phyloP scores from a whole-genome alignment of 805 yeast species.

The Pichia manshurica region DNA sequence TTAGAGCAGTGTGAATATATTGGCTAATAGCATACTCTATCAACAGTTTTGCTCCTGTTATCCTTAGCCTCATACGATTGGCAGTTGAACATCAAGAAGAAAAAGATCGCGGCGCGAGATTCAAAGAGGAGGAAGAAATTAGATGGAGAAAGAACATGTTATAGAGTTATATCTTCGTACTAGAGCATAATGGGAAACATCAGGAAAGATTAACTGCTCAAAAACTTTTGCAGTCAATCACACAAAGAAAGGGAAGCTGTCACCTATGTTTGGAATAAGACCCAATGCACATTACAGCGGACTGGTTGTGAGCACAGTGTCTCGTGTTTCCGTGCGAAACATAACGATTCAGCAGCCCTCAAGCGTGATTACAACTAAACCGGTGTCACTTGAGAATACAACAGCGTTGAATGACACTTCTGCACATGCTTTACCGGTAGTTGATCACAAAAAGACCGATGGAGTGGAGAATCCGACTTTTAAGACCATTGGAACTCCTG shows the following conservation, averaged over 20 bases:
- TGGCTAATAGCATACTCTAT: too few relatives aligned
- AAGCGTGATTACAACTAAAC: slow-evolving; percentile 7
- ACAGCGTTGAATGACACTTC: background rate
- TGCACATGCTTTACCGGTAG: background rate
- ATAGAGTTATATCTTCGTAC: too few relatives aligned
- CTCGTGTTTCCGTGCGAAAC: slow-evolving; percentile 4
- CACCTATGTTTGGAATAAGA: background rate
- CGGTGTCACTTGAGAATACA: slow-evolving; percentile 12
- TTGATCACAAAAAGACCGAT: background rate
- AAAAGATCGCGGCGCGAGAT: background rate
- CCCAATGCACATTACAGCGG: too few relatives aligned
- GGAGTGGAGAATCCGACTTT: slow-evolving; percentile 26
- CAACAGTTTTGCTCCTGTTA: too few relatives aligned
- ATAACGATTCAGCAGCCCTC: slow-evolving; percentile 20
- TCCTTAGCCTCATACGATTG: too few relatives aligned
- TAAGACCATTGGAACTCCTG: slow-evolving; percentile 43
- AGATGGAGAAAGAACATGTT: background rate
- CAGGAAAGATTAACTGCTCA: too few relatives aligned
- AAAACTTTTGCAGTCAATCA: too few relatives aligned
- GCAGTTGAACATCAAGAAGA: too few relatives aligned
- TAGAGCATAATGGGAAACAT: too few relatives aligned
- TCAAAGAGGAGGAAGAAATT: too few relatives aligned
- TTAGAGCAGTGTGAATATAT: background rate
- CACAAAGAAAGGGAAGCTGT: too few relatives aligned
- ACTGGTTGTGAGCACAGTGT: too few relatives aligned